phyloP scores from a whole-genome alignment of 2,329 filamentous ascomycete genomes.

The Penicillium glabrum region DNA sequence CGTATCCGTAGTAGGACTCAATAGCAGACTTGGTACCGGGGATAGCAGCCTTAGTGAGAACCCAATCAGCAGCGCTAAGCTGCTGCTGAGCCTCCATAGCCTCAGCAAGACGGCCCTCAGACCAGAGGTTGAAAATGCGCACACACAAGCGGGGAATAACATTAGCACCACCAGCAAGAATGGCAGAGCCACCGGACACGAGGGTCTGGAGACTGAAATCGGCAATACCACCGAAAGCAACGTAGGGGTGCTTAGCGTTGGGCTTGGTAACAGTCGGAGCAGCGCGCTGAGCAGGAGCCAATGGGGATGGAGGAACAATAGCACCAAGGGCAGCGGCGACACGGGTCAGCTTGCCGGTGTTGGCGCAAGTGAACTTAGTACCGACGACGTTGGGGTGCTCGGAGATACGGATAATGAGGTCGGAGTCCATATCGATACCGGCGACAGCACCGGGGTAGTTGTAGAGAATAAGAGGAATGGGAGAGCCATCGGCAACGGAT shows the following conservation, averaged over 20 bases:
- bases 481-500: constrained; percentile 71
- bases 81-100: constrained; percentile 73
- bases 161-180: constrained; percentile 84
- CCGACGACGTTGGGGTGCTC: constrained; percentile 81
- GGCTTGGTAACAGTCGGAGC: constrained; percentile 28
- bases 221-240: constrained; percentile 86
- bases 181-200: constrained; percentile 75
- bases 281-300: constrained; percentile 26
- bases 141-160: constrained; percentile 83
- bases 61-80: constrained; percentile 78
- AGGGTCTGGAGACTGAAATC: constrained; percentile 85
- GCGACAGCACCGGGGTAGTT: constrained; percentile 88
- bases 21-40: constrained; percentile 84
- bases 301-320: constrained; percentile 57
- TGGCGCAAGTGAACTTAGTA: constrained; percentile 90
- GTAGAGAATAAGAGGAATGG: constrained; percentile 80
- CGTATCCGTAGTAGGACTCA: constrained; percentile 80
- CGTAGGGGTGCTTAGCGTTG: constrained; percentile 55
- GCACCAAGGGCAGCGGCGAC: constrained; percentile 73
- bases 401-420: constrained; percentile 76
- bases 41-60: constrained; percentile 78
- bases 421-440: constrained; percentile 86
- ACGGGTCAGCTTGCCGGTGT: constrained; percentile 83
- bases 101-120: constrained; percentile 72
- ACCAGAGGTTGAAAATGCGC: constrained; percentile 76